Conservation (phyloP, 169 alveolate genomes). For the Fabrea salina region DNA sequence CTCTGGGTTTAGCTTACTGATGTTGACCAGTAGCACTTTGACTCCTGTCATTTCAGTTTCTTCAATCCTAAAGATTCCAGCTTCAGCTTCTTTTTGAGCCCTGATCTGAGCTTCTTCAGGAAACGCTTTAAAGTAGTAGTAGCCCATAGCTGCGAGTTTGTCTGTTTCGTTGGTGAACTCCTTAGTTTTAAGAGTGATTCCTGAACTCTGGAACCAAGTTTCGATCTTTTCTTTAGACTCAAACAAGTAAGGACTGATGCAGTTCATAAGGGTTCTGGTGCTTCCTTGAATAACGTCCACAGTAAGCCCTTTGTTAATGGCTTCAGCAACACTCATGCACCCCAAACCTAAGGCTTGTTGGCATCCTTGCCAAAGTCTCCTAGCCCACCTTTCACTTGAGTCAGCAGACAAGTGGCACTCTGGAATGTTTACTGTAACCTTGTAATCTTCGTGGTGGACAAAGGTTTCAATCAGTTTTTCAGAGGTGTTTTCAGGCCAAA, state of each 20-base stretch:
- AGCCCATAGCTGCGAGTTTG: conserved; percentile 26
- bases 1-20: conserved; percentile 27
- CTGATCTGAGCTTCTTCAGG: conserved; percentile 19
- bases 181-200: neutral
- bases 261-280: conserved; percentile 19
- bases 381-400: conserved; percentile 31
- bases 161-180: conserved; percentile 11
- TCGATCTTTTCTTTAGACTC: neutral
- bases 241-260: conserved; percentile 14
- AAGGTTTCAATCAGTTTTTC: neutral
- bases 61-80: conserved; percentile 26
- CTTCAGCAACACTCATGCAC: neutral
- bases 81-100: conserved; percentile 13
- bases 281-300: conserved; percentile 41
- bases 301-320: conserved; percentile 5
- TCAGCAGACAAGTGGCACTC: neutral
- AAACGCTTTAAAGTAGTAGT: conserved; percentile 25
- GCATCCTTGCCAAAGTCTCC: conserved; percentile 22
- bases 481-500: neutral
- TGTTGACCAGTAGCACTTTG: neutral
- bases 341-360: neutral
- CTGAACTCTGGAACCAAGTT: conserved; percentile 21
- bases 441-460: conserved; percentile 31
- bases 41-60: conserved; percentile 37
- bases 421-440: neutral